Evolutionary conservation across 805 yeast species (phyloP), one percentile per base, ranked within the genome.

Genomic region (Kluyveromyces wickerhamii): DNA sequence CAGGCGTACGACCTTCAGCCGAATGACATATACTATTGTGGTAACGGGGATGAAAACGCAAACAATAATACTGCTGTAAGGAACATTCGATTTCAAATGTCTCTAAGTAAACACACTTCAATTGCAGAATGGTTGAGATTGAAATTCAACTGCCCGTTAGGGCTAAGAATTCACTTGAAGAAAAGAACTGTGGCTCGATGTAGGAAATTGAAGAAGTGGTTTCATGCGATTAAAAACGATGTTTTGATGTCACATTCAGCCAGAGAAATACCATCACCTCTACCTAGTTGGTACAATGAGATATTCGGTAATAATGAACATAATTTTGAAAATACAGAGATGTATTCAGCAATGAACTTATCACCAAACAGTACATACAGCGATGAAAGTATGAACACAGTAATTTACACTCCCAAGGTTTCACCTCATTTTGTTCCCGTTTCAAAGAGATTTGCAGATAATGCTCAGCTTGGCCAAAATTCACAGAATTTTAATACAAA

Each of bases 131-230:
- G 26, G 10, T n/a, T 30, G 15, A 9, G 26, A 21, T 2, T 21
- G 16, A 8, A n/a, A 21, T 21, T 30, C 17, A 19, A 30, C 21
- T 30, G 26, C 13, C 32, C 33, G 11, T 22, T 30, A 15, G 26
- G 33, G 2, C 14, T 30, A 21, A 8, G 33, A 7, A 14, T 21
- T 10, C 16, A 30, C 12, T 10, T 20, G 11, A 17, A 28, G 32
- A 28, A 28, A n/a, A 17, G 16, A n/a, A 17, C 22, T 11, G 14
- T 12, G 23, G 7, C 21, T n/a, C 32, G 12, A 21, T 19, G 33
- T 5, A 16, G 26, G 12, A 30, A 30, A 29, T 11, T 29, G 11
- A 29, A 29, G n/a, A 29, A n/a, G 4, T 29, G 32, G 32, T 29
- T 17, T 20, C 12, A 15, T 10, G 20, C 14, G 12, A 15, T 20